Percentiles rank a stretch among this genome's conserved stretches.
These are phyloP conservation scores for Phellopilus nigrolimitatus DNA, from an alignment of 1,284 basidiomycete species.

Conservation along the genomic window DNA sequence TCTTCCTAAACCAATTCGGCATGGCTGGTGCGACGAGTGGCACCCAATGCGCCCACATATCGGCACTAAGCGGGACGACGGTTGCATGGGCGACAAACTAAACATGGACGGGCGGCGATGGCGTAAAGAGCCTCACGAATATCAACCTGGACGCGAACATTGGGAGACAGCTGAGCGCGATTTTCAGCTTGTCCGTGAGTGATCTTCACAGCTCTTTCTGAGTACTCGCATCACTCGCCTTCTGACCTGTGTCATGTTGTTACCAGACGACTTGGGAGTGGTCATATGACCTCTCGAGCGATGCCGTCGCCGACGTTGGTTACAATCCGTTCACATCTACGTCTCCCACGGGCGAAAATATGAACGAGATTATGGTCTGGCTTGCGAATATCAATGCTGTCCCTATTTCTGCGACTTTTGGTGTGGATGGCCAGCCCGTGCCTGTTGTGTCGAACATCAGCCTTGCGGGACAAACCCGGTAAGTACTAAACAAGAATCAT, in stretches of 20 bases:
- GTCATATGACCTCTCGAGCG: slow-evolving; percentile 30
- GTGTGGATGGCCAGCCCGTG: slow-evolving; percentile 28
- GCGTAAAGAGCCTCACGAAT: slow-evolving; percentile 61
- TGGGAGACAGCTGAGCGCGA: slow-evolving; percentile 48
- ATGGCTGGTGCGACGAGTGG: slow-evolving; percentile 38
- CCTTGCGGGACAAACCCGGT: slow-evolving; percentile 50
- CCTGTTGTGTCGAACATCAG: slow-evolving; percentile 41
- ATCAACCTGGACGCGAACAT: slow-evolving; percentile 46
- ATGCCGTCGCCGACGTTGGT: slow-evolving; percentile 44
- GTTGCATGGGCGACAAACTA: slow-evolving; percentile 51
- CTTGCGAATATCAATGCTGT: slow-evolving; percentile 54
- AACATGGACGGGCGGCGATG: slow-evolving; percentile 47
- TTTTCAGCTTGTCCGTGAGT: slow-evolving; percentile 48
- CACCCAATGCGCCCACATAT: slow-evolving; percentile 47
- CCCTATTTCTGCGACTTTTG: slow-evolving; percentile 48
- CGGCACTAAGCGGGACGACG: slow-evolving; percentile 40
- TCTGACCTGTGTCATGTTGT: not conserved
- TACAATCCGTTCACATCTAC: slow-evolving; percentile 61
- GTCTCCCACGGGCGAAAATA: slow-evolving; percentile 42
- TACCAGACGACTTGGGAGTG: slow-evolving; percentile 40
- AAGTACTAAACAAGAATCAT: not conserved
- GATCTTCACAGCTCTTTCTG: too few relatives aligned
- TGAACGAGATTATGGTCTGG: slow-evolving; percentile 67
- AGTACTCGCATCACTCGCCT: too few relatives aligned
- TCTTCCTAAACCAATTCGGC: slow-evolving; percentile 53